A percentile compares a stretch with the other conserved stretches of the same genome.
Evolutionary conservation across 73 alveolate genomes (phyloP).

Genomic region (Tetrahymena elliotti): DNA sequence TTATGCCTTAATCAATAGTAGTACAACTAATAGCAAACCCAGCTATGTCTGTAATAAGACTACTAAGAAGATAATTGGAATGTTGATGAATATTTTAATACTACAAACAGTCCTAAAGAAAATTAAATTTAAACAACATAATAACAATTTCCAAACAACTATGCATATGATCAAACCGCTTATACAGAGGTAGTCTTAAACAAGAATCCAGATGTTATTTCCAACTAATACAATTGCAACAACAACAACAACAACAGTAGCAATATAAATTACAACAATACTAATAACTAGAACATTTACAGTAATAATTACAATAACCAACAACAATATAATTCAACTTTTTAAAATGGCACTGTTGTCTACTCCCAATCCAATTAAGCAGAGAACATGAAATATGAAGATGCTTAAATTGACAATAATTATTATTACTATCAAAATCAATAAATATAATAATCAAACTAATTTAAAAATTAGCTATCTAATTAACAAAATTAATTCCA

Average conservation of each 20-base stretch:
- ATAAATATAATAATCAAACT: neutral
- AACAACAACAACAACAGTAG: neutral
- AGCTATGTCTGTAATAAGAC: neutral
- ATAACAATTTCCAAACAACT: neutral
- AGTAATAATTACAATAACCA: neutral
- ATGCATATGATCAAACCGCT: neutral
- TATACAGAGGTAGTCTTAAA: neutral
- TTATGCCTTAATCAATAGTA: neutral
- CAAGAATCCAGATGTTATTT: neutral
- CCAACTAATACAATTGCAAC: too few relatives aligned
- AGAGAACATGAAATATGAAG: neutral
- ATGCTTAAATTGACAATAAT: neutral
- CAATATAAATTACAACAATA: too few relatives aligned
- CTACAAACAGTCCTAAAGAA: neutral
- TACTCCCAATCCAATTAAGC: neutral
- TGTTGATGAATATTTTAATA: neutral
- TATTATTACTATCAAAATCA: neutral
- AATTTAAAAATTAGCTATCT: neutral
- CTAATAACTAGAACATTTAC: too few relatives aligned
- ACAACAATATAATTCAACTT: too few relatives aligned
- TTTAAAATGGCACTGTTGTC: neutral
- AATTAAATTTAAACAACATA: neutral
- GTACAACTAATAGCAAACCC: neutral
- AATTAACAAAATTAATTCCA: neutral
- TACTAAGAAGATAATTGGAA: neutral